Percentiles rank a stretch among this genome's conserved stretches.
Evolutionary conservation across 331 rosid genomes (phyloP).

Genomic region (Phaseolus coccineus): DNA sequence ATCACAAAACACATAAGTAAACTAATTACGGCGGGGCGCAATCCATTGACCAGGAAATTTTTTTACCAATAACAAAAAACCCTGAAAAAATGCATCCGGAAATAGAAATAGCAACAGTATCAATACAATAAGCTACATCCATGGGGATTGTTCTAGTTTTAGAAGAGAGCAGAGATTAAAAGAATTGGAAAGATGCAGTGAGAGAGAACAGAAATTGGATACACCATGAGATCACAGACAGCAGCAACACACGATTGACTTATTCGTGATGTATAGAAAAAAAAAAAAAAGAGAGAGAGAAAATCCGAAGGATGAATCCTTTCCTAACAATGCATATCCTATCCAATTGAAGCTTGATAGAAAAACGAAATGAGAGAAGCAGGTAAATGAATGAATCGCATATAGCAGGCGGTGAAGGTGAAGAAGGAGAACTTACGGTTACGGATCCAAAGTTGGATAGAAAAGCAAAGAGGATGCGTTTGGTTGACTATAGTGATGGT

Average conservation of each 20-base stretch:
- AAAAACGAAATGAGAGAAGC: neutral
- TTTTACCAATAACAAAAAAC: neutral
- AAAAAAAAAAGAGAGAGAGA: neutral
- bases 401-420: neutral
- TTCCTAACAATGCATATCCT: neutral
- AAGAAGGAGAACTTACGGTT: conserved; percentile 31
- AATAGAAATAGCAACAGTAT: conserved; percentile 10
- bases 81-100: neutral
- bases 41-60: neutral
- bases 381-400: neutral
- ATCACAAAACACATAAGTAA: neutral
- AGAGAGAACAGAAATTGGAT: too few species aligned
- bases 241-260: neutral
- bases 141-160: neutral
- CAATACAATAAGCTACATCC: neutral
- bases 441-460: conserved; percentile 23
- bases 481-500: neutral
- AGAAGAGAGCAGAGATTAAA: neutral
- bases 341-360: neutral
- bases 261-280: conserved; percentile 1
- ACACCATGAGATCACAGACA: neutral
- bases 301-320: conserved; percentile 1
- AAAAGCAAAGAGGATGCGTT: neutral
- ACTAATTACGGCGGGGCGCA: neutral
- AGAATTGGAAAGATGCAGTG: neutral